phyloP scores from a whole-genome alignment of 2,329 filamentous ascomycete species.

The Dothistroma septosporum region DNA sequence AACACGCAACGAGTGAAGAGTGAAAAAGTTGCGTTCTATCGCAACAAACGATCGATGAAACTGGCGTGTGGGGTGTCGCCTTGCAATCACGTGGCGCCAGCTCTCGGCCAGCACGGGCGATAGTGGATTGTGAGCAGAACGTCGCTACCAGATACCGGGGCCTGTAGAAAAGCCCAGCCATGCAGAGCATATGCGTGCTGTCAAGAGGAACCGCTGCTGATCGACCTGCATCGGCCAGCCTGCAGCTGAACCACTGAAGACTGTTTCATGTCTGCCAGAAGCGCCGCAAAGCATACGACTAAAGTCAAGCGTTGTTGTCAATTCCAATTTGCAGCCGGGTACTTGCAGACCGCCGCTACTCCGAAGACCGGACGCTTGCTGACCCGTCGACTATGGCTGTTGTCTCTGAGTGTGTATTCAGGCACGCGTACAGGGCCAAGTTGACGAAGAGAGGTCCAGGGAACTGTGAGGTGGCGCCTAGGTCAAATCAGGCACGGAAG shows the following conservation, averaged over 20 bases:
- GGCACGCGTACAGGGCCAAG: not conserved
- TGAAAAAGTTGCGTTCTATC: not conserved
- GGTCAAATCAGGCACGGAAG: not conserved
- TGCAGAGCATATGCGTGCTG: not conserved
- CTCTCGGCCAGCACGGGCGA: not conserved
- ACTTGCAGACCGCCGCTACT: constrained; percentile 8
- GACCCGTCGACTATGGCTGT: not conserved
- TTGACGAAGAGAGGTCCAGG: not conserved
- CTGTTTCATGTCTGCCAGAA: not conserved
- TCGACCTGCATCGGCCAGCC: not conserved
- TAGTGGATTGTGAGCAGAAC: not conserved
- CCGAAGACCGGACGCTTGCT: not conserved
- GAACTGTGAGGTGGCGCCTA: not conserved
- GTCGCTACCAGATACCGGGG: not conserved
- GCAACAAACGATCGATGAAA: not conserved
- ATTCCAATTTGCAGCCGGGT: constrained; percentile 1
- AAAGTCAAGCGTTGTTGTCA: not conserved
- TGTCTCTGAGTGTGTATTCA: not conserved
- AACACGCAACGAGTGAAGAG: not conserved
- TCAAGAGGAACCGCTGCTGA: not conserved
- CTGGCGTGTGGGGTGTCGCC: not conserved
- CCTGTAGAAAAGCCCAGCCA: not conserved
- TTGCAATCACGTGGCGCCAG: not conserved
- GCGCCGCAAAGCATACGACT: not conserved
- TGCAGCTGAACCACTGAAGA: not conserved